Percentiles rank a stretch among this genome's conserved stretches.
Evolutionary conservation across 441 rosid species (phyloP).

Genomic region (Adansonia gregorii): DNA sequence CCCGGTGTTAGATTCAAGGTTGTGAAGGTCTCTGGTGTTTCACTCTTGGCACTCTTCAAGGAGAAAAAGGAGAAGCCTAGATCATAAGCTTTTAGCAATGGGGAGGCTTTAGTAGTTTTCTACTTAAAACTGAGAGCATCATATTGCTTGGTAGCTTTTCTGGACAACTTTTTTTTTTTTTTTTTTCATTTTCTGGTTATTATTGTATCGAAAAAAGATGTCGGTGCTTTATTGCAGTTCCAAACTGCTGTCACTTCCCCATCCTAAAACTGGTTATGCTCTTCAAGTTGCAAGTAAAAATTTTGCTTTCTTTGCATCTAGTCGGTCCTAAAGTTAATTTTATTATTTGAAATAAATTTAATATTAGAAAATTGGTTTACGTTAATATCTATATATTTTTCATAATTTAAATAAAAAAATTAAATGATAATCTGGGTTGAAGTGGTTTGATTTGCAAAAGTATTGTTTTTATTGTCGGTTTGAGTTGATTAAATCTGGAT

Average conservation of each 20-base stretch:
- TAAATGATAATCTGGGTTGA: too few relatives aligned
- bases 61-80: constrained; percentile 79
- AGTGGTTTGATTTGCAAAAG: too few relatives aligned
- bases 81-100: constrained; percentile 38
- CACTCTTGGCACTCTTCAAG: constrained; percentile 67
- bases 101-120: constrained; percentile 2
- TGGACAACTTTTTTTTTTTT: constrained; percentile 25
- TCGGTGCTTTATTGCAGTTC: constrained; percentile 18
- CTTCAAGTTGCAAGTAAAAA: background rate
- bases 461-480: too few relatives aligned
- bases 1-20: constrained; percentile 75
- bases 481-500: too few relatives aligned
- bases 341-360: too few relatives aligned
- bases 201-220: constrained; percentile 20
- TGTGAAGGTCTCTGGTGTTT: constrained; percentile 71
- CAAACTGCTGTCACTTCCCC: constrained; percentile 23
- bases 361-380: too few relatives aligned
- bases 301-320: too few relatives aligned
- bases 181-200: constrained; percentile 15
- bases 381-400: too few relatives aligned
- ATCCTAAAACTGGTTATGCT: background rate
- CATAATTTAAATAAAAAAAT: too few relatives aligned
- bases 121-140: constrained; percentile 20
- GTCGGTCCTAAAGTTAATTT: too few relatives aligned
- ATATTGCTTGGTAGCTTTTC: constrained; percentile 31